phyloP scores from a whole-genome alignment of 306 rosid genomes.

The Sesbania bispinosa region DNA sequence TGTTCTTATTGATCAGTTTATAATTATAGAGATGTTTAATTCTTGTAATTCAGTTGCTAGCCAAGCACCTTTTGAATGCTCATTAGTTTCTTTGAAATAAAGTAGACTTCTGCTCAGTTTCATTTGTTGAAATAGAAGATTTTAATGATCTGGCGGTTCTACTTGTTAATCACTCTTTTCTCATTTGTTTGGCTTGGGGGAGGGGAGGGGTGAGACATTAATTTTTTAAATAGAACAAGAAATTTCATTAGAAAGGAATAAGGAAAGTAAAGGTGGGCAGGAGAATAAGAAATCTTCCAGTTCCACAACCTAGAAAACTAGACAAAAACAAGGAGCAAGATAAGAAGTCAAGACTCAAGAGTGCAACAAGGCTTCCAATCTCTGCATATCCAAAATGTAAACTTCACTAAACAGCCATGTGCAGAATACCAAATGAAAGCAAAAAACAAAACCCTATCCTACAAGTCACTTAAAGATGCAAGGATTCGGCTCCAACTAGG shows the following conservation, averaged over 20 bases:
- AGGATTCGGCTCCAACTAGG: not conserved
- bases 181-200: not conserved
- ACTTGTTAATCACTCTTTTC: not conserved
- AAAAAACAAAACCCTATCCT: not conserved
- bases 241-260: not conserved
- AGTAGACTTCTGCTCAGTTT: not conserved
- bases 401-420: not conserved
- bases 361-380: not conserved
- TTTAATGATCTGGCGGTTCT: not conserved
- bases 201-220: not conserved
- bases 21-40: not conserved
- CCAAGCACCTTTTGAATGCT: conserved; percentile 10
- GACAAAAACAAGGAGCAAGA: not conserved
- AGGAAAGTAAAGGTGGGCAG: not conserved
- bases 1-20: not conserved
- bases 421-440: not conserved
- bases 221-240: not conserved
- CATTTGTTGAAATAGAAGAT: not conserved
- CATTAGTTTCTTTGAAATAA: not conserved
- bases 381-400: not conserved
- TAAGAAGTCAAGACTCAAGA: not conserved
- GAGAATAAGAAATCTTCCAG: not conserved
- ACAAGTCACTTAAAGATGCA: not conserved
- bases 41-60: not conserved
- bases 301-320: not conserved